Base-by-base conservation (phyloP, 441 rosid genomes). In the Codiaeum variegatum region DNA sequence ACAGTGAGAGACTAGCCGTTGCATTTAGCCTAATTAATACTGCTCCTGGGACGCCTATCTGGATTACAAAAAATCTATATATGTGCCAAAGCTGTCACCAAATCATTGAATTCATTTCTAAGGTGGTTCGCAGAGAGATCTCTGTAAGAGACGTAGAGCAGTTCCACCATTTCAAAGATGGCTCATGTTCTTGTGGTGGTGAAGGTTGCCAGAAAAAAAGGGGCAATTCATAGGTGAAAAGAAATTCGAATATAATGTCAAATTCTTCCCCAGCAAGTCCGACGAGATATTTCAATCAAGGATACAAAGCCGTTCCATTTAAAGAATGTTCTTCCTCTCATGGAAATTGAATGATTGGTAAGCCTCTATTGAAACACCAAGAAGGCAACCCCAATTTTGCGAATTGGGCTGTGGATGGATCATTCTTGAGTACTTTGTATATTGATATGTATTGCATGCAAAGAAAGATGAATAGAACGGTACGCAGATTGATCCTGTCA, bases 21-120 rank as follows among this genome's bases (percentile, higher is more conserved):
- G 96, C 90, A 36, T 92, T 84, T 74, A 87, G 91, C 66, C 90
- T 94, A 68, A 84, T 89, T 70, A 91, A 86, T 79, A 85, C 97
- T 7, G 85, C 86, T 62, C 99, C 97, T n/a, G 97, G 99, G 66
- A 85, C 77, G 73, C 99, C 99, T 55, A 84, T 94, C 63, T 81
- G 88, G 93, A 90, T 94, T 62, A 90, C 97, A 13, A 94, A 94
- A 85, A 94, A 94, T 83, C 92, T 94, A 54, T 86, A 82, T 36
- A 92, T 84, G 89, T 94, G 97, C 79, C 83, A 77, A 78, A 87
- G 82, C 73, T 94, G 97, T 78, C 99, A 92, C 63, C 77, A 79
- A 42, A 83, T 72, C 19, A 82, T 92, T 44, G 86, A 92, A 75
- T 92, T 90, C 80, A 92, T 94, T 80, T 85, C 98, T 56, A 91